Conservation (phyloP, 805 yeast genomes). For the Kodamaea kaohsiungensis region DNA sequence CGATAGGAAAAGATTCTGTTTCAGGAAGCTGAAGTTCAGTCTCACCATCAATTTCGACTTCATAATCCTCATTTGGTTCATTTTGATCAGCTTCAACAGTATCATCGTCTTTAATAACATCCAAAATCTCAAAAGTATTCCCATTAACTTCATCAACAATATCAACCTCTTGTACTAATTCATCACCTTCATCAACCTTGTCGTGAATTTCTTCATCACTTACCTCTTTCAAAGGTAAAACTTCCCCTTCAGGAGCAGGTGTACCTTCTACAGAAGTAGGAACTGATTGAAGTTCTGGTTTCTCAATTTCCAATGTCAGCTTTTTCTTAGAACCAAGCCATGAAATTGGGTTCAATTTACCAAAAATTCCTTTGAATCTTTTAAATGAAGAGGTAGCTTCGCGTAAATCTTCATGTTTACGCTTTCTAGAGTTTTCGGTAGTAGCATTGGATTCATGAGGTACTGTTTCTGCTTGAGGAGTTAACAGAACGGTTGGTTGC, state of each 20-base stretch:
- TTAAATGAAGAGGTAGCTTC: background rate
- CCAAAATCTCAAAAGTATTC: background rate
- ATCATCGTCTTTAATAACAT: background rate
- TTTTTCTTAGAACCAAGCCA: background rate
- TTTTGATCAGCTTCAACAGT: background rate
- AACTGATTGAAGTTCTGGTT: background rate
- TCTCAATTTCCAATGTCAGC: background rate
- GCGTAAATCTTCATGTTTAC: constrained; percentile 6
- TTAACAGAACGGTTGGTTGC: background rate
- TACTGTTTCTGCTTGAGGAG: background rate
- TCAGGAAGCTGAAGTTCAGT: background rate
- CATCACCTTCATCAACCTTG: constrained; percentile 2
- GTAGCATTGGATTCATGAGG: background rate
- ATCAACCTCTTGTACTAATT: constrained; percentile 1
- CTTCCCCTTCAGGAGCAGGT: background rate
- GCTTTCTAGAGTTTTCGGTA: constrained; percentile 6
- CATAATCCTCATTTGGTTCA: background rate
- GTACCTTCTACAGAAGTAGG: background rate
- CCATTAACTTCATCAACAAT: background rate
- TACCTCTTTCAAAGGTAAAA: background rate
- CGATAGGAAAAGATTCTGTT: background rate
- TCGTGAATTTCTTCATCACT: background rate
- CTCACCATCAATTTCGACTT: constrained; percentile 4
- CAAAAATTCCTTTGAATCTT: constrained; percentile 8
- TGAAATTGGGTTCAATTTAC: constrained; percentile 5